These are phyloP conservation scores for Cladosporium sp. DNA, from an alignment of 2,329 filamentous ascomycete species.

Conservation along the genomic window DNA sequence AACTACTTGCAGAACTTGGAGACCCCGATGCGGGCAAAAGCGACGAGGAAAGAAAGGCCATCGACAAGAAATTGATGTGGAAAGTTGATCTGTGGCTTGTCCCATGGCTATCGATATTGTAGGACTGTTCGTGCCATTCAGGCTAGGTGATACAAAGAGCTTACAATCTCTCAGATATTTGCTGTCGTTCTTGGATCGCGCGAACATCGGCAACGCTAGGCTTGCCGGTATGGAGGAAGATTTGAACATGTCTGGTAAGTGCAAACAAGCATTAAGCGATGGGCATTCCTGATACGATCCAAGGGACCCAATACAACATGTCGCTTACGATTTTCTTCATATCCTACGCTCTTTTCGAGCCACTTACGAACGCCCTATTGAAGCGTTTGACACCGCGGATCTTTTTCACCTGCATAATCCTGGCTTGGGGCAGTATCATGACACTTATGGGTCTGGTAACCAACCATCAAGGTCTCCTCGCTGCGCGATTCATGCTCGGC, in stretches of 20 bases:
- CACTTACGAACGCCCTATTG: conserved; percentile 75
- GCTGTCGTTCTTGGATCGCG: conserved; percentile 47
- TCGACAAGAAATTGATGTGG: conserved; percentile 62
- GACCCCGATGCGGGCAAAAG: conserved; percentile 67
- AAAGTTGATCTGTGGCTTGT: conserved; percentile 63
- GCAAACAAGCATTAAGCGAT: background rate
- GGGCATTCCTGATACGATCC: background rate
- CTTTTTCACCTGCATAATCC: conserved; percentile 76
- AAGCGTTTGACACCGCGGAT: conserved; percentile 73
- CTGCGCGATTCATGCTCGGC: conserved; percentile 61
- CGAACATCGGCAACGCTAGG: conserved; percentile 75
- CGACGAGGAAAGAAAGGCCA: conserved; percentile 60
- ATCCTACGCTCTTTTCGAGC: conserved; percentile 78
- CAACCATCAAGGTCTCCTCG: conserved; percentile 31
- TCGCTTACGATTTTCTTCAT: conserved; percentile 83
- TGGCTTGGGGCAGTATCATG: conserved; percentile 70
- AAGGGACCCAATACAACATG: conserved; percentile 65
- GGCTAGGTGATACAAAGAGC: background rate
- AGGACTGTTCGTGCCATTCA: conserved; percentile 39
- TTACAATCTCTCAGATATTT: conserved; percentile 12
- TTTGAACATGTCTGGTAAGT: conserved; percentile 56
- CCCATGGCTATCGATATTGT: conserved; percentile 69
- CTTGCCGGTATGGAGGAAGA: conserved; percentile 57
- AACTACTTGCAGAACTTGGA: conserved; percentile 26
- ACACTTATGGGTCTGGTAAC: conserved; percentile 42